A percentile compares a stretch with the other conserved stretches of the same genome.
Conservation (phyloP, 495 filamentous ascomycete species). For the Penicillium nucicola region DNA sequence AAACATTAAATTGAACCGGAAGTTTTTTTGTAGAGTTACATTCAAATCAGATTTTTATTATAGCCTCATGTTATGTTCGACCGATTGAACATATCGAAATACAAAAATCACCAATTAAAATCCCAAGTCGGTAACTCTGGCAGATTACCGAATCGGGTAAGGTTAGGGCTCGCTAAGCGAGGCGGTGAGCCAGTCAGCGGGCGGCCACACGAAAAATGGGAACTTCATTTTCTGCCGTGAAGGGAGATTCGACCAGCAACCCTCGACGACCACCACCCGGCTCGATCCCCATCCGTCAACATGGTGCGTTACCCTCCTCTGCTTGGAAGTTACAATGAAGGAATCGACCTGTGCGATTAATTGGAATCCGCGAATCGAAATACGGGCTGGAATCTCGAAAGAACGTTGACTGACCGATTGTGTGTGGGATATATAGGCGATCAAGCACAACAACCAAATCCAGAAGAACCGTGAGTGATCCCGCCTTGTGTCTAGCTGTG, state of each 20-base stretch:
- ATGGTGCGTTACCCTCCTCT: conserved; percentile 52
- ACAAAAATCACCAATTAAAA: not conserved
- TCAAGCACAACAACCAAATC: conserved; percentile 99
- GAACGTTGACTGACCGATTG: conserved; percentile 30
- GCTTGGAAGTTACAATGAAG: conserved; percentile 2
- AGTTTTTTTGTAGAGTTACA: not conserved
- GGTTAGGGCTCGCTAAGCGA: conserved; percentile 53
- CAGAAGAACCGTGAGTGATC: conserved; percentile 84
- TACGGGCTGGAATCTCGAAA: conserved; percentile 7
- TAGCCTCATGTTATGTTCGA: not conserved
- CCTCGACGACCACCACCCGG: conserved; percentile 47
- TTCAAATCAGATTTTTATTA: not conserved
- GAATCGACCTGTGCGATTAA: conserved; percentile 9
- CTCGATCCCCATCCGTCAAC: conserved; percentile 63
- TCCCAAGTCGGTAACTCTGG: conserved; percentile 14
- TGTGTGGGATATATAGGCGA: conserved; percentile 60
- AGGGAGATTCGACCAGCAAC: conserved; percentile 52
- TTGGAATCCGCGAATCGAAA: conserved; percentile 5
- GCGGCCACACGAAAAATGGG: conserved; percentile 48
- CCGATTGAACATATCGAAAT: not conserved
- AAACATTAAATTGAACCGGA: not conserved
- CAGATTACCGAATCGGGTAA: conserved; percentile 21
- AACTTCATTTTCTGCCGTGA: conserved; percentile 34
- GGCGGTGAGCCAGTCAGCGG: conserved; percentile 34
- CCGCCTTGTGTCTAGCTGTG: conserved; percentile 4